Evolutionary conservation across 2,329 filamentous ascomycete species (phyloP).

Genomic region (Apiospora rasikravindrae): DNA sequence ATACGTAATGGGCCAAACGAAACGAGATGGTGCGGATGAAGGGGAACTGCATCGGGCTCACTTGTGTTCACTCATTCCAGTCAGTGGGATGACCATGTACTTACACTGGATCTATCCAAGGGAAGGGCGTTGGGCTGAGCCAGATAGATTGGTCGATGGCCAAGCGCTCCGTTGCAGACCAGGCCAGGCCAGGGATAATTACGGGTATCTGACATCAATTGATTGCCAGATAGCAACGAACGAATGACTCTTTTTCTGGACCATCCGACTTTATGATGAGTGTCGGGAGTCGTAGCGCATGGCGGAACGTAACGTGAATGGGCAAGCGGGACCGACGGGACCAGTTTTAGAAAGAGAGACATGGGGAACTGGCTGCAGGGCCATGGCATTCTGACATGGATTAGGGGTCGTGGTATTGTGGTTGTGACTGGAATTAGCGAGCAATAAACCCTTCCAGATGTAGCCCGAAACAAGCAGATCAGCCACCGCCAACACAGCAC

Average conservation of each 20-base stretch:
- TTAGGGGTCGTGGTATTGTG: neutral
- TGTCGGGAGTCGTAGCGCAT: neutral
- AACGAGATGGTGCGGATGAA: neutral
- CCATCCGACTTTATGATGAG: slow-evolving; percentile 3
- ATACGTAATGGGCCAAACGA: neutral
- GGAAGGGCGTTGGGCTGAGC: neutral
- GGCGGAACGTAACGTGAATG: slow-evolving; percentile 9
- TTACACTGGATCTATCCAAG: slow-evolving; percentile 2
- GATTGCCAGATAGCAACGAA: slow-evolving; percentile 9
- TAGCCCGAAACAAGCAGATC: neutral
- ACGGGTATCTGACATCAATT: slow-evolving; percentile 14
- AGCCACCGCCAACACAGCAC: neutral
- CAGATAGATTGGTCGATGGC: neutral
- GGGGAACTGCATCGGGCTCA: neutral
- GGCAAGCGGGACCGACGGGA: slow-evolving; percentile 3
- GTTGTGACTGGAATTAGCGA: slow-evolving; percentile 1
- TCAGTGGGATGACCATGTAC: neutral
- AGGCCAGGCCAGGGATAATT: neutral
- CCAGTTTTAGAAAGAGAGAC: slow-evolving; percentile 5
- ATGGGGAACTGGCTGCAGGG: neutral
- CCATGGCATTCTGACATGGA: neutral
- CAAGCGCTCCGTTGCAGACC: neutral
- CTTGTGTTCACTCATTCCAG: neutral
- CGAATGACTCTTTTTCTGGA: slow-evolving; percentile 14
- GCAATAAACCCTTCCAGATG: neutral